Evolutionary conservation across 495 filamentous ascomycete species (phyloP), one percentile per base, ranked within the genome.

Genomic region (Parathielavia appendiculata): DNA sequence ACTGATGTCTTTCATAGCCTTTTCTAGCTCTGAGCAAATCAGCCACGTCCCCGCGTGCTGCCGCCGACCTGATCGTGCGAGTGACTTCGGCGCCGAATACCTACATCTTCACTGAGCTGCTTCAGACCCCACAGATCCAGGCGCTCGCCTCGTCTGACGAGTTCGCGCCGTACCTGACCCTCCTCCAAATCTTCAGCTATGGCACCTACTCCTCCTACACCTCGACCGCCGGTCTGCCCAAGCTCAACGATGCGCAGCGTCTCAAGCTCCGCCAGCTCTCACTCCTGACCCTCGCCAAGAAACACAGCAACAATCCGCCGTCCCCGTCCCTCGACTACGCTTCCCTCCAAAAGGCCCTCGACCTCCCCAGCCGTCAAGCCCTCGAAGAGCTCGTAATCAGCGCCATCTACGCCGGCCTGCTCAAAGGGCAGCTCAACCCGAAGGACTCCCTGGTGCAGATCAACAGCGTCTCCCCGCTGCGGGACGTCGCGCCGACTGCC

Each of bases 101-200:
- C 66, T 97, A 86, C 72, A 84, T 97, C 76, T 99, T 99, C 77
- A 83, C 89, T 50, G 93, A 97, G 77, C 86, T 99, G 0, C 84
- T 99, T 10, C 81, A 89, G 62, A 84, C 84, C 2, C 87, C 88
- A 1, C 86, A 91, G 62, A 84, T 97, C 63, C 89, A 95, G 69
- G 76, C 83, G 4, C 83, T 98, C 19, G 73, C 80, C 32, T 68
- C 70, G 17, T 77, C 77, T 8, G 56, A 68, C 36, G 76, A 78
- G 43, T 68, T 76, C 23, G 60, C 62, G 2, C 57, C 65, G 41
- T 83, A 89, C 72, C 78, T 92, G 20, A 83, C 79, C 8, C 81
- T 96, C 4, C 86, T 97, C 43, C 81, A 93, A 74, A 89, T 97
- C 57, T 99, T 97, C 76, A 85, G 90, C 51, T 91, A 92, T 80